phyloP scores from a whole-genome alignment of 139 green algal genomes.

The Picochlorum sp. region DNA sequence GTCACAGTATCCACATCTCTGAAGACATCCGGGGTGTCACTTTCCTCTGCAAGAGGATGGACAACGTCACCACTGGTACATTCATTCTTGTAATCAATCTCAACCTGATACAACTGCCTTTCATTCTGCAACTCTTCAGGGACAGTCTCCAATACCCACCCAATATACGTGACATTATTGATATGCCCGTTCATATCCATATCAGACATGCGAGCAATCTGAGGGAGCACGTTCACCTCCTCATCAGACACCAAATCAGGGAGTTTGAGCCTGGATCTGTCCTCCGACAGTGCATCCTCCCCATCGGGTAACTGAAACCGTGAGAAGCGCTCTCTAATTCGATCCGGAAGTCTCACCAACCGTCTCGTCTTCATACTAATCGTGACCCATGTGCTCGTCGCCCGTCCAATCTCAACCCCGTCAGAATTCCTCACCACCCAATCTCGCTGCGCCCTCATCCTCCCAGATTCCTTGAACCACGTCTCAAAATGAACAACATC shows the following conservation, averaged over 20 bases:
- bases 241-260: slow-evolving; percentile 17
- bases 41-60: slow-evolving; percentile 34
- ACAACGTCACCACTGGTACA: slow-evolving; percentile 65
- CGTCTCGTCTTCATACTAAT: slow-evolving; percentile 75
- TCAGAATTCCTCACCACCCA: slow-evolving; percentile 58
- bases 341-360: slow-evolving; percentile 66
- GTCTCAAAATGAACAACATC: slow-evolving; percentile 74
- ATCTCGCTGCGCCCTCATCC: slow-evolving; percentile 68
- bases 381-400: slow-evolving; percentile 86
- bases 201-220: slow-evolving; percentile 60
- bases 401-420: slow-evolving; percentile 54
- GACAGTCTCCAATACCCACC: slow-evolving; percentile 82
- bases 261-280: slow-evolving; percentile 27
- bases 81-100: slow-evolving; percentile 87
- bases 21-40: slow-evolving; percentile 1
- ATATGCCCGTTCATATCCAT: slow-evolving; percentile 98
- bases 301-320: slow-evolving; percentile 29
- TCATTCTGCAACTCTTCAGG: slow-evolving; percentile 54
- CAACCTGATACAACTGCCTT: slow-evolving; percentile 61
- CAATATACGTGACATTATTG: slow-evolving; percentile 95
- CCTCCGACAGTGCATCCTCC: slow-evolving; percentile 11
- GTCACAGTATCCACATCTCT: slow-evolving; percentile 7
- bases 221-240: not conserved
- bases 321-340: slow-evolving; percentile 44
- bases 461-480: slow-evolving; percentile 77